Evolutionary conservation across 306 rosid genomes (phyloP), one percentile per base, ranked within the genome.

Genomic region (Abrus precatorius): DNA sequence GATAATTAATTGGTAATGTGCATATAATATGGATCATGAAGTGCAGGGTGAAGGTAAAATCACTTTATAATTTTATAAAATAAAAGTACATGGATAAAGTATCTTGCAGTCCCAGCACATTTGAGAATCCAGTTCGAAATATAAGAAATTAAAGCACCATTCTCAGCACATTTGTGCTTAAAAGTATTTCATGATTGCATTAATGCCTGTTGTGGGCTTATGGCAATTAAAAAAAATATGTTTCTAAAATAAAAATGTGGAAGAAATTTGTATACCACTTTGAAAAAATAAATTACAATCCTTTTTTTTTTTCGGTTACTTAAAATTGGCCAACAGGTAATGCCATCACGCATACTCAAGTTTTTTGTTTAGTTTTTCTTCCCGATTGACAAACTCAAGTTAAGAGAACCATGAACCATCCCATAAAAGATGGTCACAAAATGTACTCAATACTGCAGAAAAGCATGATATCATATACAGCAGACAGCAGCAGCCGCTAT

Each of bases 401-500:
- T 61, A 66, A 61, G 20, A 20, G 20, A 20, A 20, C 20, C 20
- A 20, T 20, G 20, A 53, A 52, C 44, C 60, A 41, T 59, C 60
- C 2, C 3, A 36, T 4, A 2, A 11, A 20, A 32, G 7, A 9
- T 41, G 36, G 36, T 30, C 72, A 65, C n/a, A 40, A 40, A 7
- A 41, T 32, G 14, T 66, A 66, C 20, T 27, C 53, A 14, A 43
- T 43, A 43, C 8, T 3, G 5, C 8, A 43, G 6, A 43, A 4
- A 7, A 63, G 33, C 41, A 38, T 41, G 29, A 9, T 45, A 45
- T 1, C 32, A 29, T 12, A 76, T 76, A 20, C 53, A 75, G 75
- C 43, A 52, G 57, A 49, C 62, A 73, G 85, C 50, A 36, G 52
- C 67, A 69, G 57, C 61, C 64, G 60, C 10, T 52, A 9, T 10